These are phyloP conservation scores for Annulohypoxylon nitens DNA, from an alignment of 495 filamentous ascomycete genomes.

Conservation along the genomic window DNA sequence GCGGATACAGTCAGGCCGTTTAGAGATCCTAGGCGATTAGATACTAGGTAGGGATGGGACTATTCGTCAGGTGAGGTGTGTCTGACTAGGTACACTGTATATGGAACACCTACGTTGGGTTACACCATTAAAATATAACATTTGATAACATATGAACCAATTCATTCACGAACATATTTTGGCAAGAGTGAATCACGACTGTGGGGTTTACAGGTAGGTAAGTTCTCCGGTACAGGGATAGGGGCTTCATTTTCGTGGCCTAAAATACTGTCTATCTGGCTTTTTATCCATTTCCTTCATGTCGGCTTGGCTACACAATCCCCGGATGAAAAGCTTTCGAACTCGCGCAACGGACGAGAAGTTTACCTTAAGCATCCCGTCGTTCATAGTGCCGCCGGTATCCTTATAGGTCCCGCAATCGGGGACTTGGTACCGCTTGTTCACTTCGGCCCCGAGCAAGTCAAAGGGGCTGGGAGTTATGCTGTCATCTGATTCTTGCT, in stretches of 20 bases:
- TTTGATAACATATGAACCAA: slow-evolving; percentile 31
- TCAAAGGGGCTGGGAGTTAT: neutral
- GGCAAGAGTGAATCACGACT: no score
- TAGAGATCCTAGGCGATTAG: slow-evolving; percentile 40
- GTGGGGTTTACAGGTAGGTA: no score
- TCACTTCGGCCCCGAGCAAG: neutral
- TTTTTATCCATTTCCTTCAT: neutral
- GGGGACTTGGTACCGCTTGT: neutral
- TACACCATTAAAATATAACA: neutral
- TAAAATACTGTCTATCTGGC: neutral
- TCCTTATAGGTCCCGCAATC: neutral
- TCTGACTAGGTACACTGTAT: slow-evolving; percentile 8
- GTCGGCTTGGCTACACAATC: neutral
- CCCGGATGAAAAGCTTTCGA: neutral
- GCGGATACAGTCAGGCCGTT: slow-evolving; percentile 64
- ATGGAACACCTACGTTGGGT: slow-evolving; percentile 22
- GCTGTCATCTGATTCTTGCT: neutral
- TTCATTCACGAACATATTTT: neutral
- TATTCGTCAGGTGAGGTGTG: neutral
- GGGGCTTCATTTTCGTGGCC: neutral
- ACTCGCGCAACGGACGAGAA: neutral
- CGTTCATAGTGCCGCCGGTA: slow-evolving; percentile 29
- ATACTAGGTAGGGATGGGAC: neutral
- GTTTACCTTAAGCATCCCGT: slow-evolving; percentile 22
- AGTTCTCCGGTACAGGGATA: no score